Base-by-base conservation (phyloP, 495 filamentous ascomycete species). In the Hyaloscypha bicolor region DNA sequence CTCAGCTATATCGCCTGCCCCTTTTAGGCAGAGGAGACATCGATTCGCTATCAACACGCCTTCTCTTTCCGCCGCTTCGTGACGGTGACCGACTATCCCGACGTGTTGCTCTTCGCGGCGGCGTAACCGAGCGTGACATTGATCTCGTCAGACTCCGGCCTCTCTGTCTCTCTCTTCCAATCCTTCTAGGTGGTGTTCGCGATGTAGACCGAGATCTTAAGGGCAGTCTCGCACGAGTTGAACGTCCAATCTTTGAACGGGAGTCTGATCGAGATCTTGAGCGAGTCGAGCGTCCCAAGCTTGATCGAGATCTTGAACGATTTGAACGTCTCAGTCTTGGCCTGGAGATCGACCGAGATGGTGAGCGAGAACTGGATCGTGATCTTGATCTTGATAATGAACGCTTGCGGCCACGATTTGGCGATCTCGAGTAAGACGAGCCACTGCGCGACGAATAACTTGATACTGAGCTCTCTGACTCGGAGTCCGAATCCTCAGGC, bases 391-490 rank as follows among this genome's bases (percentile, higher is more conserved):
- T 48, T 48, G 42, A 48, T 4, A 48, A 19, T 12, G 42, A 48
- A 4, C 1, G 11, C 16, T 48, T 48, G 42, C 42, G 42, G 42
- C 42, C 42, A 48, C 42, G 64, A n/a, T 72, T 75, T 21, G 76
- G 73, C 57, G 77, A 79, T 64, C 71, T 63, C 11, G 78, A 76
- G 59, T 72, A 74, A 14, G 85, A 87, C 3, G 84, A 86, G 9
- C 79, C 78, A 29, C 77, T 79, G 67, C 76, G 74, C 30, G 77
- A 79, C 55, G 82, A 83, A 71, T 90, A 89, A 53, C 86, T 88
- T 0, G 88, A 90, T 63, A 87, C 88, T 68, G 89, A 91, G 22
- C 86, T 87, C 6, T 82, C 82, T 0, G 88, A 91, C 32, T 88
- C 83, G 0, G 88, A 87, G 33, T 87, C 86, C 12, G 86, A 85